Base-by-base conservation (phyloP, 495 filamentous ascomycete species). In the Filosporella fistucella region DNA sequence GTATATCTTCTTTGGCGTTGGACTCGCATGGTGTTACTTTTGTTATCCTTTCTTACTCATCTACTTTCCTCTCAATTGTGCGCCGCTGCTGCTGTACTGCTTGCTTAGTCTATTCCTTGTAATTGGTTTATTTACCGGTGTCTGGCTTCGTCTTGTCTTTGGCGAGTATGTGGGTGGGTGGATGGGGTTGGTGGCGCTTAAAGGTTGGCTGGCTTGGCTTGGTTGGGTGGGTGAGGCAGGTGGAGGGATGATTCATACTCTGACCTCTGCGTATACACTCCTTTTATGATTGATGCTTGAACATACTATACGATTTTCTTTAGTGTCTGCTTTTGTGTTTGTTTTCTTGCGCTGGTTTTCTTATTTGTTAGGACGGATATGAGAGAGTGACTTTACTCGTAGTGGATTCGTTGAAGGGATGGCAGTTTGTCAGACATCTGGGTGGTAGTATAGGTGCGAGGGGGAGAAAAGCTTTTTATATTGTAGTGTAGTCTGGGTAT, bases 221-320 rank as follows among this genome's bases (percentile, higher is more conserved):
- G 4, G 4, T 5, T 12, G 4, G 5, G 13, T 12, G 18, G 32
- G 5, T 12, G 6, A 12, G 8, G 4, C 35, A 21, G 32, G 29
- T 13, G 9, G 17, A 21, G n/a, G n/a, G n/a, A n/a, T n/a, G n/a
- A n/a, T n/a, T n/a, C 25, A 52, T 50, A 35, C 16, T 20, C n/a
- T n/a, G n/a, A n/a, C n/a, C n/a, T n/a, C n/a, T n/a, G n/a, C n/a
- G n/a, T n/a, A n/a, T 17, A 35, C 49, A 57, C 55, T 54, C 55
- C 48, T 51, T 46, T 57, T 46, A 53, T 42, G 49, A 54, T 34
- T 53, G 39, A 57, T 47, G 55, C 34, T 53, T 54, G 52, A 54
- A 48, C 45, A 57, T 57, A 53, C 26, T 49, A 57, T 48, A 57
- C 55, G 55, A 57, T 33, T 57, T 54, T 48, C 45, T 38, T 57